Percentiles rank a stretch among this genome's conserved stretches.
Conservation (phyloP, 2,329 filamentous ascomycete species). For the Aspergillus ibericus region DNA sequence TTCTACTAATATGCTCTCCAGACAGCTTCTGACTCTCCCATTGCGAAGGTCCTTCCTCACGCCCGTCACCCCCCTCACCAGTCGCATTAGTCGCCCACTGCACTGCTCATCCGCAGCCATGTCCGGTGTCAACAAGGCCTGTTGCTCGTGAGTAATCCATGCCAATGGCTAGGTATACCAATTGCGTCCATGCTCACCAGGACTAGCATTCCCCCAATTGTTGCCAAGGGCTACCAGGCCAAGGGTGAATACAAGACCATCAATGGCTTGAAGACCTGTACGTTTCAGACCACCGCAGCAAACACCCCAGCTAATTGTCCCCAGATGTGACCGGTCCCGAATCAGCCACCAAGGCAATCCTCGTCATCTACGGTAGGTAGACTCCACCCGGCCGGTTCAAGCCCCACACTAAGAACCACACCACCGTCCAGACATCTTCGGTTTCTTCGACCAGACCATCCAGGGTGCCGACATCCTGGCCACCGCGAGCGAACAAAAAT, state of each 20-base stretch:
- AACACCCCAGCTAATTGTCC: not conserved
- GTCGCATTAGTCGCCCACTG: conserved; percentile 12
- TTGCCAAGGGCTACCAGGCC: conserved; percentile 50
- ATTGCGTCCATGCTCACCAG: not conserved
- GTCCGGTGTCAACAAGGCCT: conserved; percentile 47
- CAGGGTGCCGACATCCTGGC: conserved; percentile 66
- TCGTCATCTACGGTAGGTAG: conserved; percentile 53
- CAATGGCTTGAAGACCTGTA: conserved; percentile 63
- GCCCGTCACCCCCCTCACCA: conserved; percentile 9
- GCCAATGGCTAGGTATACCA: not conserved
- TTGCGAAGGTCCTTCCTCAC: conserved; percentile 23
- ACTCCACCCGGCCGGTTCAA: not conserved
- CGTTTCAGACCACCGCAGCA: conserved; percentile 11
- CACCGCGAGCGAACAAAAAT: conserved; percentile 61
- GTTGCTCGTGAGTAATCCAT: conserved; percentile 43
- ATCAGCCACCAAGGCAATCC: conserved; percentile 57
- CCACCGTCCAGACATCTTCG: conserved; percentile 56
- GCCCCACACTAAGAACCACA: not conserved
- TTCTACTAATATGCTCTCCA: conserved; percentile 16
- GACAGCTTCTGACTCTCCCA: conserved; percentile 25
- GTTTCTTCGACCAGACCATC: conserved; percentile 63
- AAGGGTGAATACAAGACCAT: conserved; percentile 62
- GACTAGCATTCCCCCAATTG: conserved; percentile 42
- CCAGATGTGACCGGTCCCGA: conserved; percentile 58
- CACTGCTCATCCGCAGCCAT: conserved; percentile 31